A percentile compares a stretch with the other conserved stretches of the same genome.
These are phyloP conservation scores for Podospora conica DNA, from an alignment of 495 filamentous ascomycete genomes.

Conservation along the genomic window DNA sequence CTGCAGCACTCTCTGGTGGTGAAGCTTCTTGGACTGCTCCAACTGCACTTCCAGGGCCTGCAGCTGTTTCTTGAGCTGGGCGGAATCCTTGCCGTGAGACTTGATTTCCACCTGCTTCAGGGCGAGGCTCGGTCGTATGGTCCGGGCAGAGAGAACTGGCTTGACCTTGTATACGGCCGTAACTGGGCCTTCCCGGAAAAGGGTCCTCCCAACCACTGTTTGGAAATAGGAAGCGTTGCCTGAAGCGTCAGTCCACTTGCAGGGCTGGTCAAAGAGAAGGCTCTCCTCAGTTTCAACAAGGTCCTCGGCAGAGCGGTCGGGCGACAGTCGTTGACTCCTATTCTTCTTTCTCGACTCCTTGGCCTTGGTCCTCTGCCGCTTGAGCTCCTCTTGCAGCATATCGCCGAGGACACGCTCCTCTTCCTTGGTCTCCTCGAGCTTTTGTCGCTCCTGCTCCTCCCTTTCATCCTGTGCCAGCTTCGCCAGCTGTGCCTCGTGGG, in stretches of 20 bases:
- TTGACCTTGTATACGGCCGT: slow-evolving; percentile 62
- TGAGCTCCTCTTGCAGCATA: slow-evolving; percentile 71
- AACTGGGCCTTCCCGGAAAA: slow-evolving; percentile 49
- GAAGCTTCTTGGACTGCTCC: slow-evolving; percentile 63
- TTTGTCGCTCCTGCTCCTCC: slow-evolving; percentile 43
- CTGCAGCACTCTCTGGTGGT: slow-evolving; percentile 69
- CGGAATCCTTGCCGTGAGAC: slow-evolving; percentile 49
- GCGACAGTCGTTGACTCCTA: slow-evolving; percentile 24
- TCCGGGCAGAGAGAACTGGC: slow-evolving; percentile 50
- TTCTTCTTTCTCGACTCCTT: slow-evolving; percentile 50
- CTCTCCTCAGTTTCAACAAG: slow-evolving; percentile 24
- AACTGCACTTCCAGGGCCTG: slow-evolving; percentile 62
- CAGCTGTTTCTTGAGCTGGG: slow-evolving; percentile 58
- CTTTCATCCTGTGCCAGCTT: slow-evolving; percentile 44
- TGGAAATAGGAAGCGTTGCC: slow-evolving; percentile 55
- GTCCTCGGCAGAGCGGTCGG: slow-evolving; percentile 26
- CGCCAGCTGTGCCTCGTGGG: slow-evolving; percentile 48
- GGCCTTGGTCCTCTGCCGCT: slow-evolving; percentile 52
- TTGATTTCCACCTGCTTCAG: slow-evolving; percentile 62
- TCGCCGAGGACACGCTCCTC: slow-evolving; percentile 69
- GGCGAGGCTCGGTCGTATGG: slow-evolving; percentile 54
- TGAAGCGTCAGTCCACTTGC: slow-evolving; percentile 52
- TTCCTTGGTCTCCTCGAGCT: slow-evolving; percentile 56
- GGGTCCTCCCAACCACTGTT: slow-evolving; percentile 56
- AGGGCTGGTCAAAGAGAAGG: slow-evolving; percentile 64